Base-by-base conservation (phyloP, 2,329 filamentous ascomycete genomes). In the Cladophialophora psammophila region DNA sequence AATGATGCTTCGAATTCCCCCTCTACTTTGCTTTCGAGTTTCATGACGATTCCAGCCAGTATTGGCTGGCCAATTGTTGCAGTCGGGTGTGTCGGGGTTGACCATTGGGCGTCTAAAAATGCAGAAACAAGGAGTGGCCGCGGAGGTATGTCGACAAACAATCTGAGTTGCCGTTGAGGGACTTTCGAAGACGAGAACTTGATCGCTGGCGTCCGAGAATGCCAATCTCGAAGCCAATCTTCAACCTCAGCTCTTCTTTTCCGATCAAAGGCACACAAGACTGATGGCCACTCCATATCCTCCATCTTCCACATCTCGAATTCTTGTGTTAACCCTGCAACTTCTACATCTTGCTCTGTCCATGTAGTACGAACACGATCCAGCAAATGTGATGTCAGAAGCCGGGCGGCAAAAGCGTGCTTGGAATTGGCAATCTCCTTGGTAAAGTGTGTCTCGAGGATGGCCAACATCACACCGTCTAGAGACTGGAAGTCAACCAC, bases 141-240 rank as follows among this genome's bases (percentile, higher is more conserved):
- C 1, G 90, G 89, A 0, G 94, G 94, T 1, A 99, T 88, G 66
- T 97, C 93, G 13, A 99, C 94, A 0, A 94, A 92, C 61, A 99
- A 96, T 35, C 91, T 83, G 72, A 99, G 94, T 12, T 88, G 89
- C 20, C 85, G 85, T 68, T 45, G 59, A 20, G 50, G 53, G 8
- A 66, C 63, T 36, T 63, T 36, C 1, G 55, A 59, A 8, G 42
- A 32, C 31, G 59, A 53, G 18, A 72, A 54, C 36, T 57, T 53
- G 35, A 73, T 64, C 6, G 61, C n/a, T 20, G 60, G 26, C 2
- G 79, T 76, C 59, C 75, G 75, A 77, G 81, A 69, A 74, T 90
- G 87, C 87, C 88, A 90, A 34, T 79, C 74, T 68, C 78, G 76
- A 52, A 90, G 76, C 85, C 86, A 88, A 10, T 74, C 73, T 58